Evolutionary conservation across 495 filamentous ascomycete genomes (phyloP).

Genomic region (Friedmanniomyces simplex): DNA sequence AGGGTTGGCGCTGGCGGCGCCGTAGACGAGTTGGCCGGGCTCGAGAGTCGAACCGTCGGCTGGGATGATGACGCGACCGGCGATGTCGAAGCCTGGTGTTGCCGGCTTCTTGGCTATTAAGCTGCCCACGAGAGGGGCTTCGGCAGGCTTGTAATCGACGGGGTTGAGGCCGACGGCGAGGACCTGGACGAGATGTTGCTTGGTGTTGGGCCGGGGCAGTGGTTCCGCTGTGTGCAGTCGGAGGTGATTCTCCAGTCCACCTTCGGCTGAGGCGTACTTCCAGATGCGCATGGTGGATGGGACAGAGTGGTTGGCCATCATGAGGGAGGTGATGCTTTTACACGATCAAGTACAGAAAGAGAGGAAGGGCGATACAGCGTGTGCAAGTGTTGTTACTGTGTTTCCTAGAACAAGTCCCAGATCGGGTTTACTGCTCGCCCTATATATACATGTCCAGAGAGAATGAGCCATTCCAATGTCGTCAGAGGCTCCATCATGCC

Average conservation of each 20-base stretch:
- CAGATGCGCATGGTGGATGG: slow-evolving; percentile 47
- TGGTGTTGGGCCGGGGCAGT: slow-evolving; percentile 1
- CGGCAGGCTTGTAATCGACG: slow-evolving; percentile 26
- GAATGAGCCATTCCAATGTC: no score
- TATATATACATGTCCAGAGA: no score
- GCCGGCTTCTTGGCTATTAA: slow-evolving; percentile 28
- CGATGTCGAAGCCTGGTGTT: slow-evolving; percentile 54
- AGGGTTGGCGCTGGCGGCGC: slow-evolving; percentile 29
- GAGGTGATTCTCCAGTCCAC: slow-evolving; percentile 50
- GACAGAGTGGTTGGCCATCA: slow-evolving; percentile 35
- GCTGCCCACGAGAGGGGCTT: slow-evolving; percentile 21
- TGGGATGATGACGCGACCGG: slow-evolving; percentile 44
- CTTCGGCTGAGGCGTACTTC: slow-evolving; percentile 42
- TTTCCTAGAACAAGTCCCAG: no score
- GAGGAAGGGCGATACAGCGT: no score
- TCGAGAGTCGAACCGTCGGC: slow-evolving; percentile 34
- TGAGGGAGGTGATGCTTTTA: background rate
- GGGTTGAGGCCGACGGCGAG: slow-evolving; percentile 26
- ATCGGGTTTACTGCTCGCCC: no score
- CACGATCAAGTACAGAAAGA: no score
- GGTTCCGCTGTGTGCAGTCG: slow-evolving; percentile 29
- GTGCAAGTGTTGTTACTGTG: no score
- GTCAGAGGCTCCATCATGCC: no score
- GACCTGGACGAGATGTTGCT: slow-evolving; percentile 26
- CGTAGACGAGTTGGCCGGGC: slow-evolving; percentile 50